phyloP scores from a whole-genome alignment of 2,329 filamentous ascomycete species.

The Trichoderma arundinaceum region DNA sequence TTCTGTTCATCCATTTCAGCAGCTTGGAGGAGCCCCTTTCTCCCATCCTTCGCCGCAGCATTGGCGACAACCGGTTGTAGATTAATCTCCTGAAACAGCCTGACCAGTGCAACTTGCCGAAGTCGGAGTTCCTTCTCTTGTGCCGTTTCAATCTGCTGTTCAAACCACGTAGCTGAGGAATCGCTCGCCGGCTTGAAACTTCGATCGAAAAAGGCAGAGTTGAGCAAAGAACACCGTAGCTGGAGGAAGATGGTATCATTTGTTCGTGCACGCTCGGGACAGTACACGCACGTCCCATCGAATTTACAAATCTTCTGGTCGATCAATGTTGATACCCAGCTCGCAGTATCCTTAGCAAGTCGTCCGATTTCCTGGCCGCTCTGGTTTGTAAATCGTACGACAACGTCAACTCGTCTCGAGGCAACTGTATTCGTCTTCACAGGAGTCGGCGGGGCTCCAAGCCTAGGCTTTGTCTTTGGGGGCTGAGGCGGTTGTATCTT shows the following conservation, averaged over 20 bases:
- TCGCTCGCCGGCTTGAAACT: conserved; percentile 69
- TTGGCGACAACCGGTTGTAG: conserved; percentile 78
- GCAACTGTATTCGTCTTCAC: conserved; percentile 54
- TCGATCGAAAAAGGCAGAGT: conserved; percentile 71
- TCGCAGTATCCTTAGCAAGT: conserved; percentile 82
- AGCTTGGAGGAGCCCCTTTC: conserved; percentile 84
- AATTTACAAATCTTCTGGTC: conserved; percentile 90
- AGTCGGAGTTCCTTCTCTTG: conserved; percentile 85
- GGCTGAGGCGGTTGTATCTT: conserved; percentile 68
- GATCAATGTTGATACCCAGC: conserved; percentile 90
- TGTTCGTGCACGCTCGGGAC: conserved; percentile 80
- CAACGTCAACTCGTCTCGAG: conserved; percentile 76
- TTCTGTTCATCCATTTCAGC: conserved; percentile 86
- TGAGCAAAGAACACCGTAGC: conserved; percentile 76
- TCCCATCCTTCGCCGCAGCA: conserved; percentile 76
- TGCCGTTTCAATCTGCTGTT: conserved; percentile 77
- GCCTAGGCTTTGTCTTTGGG: conserved; percentile 52
- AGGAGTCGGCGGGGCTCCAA: conserved; percentile 44
- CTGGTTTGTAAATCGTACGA: conserved; percentile 87
- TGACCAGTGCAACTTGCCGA: conserved; percentile 85
- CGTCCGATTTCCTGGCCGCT: conserved; percentile 84
- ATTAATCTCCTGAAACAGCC: conserved; percentile 86
- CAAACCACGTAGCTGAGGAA: conserved; percentile 74
- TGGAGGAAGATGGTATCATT: conserved; percentile 97
- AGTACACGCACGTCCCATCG: conserved; percentile 86